A percentile compares a stretch with the other conserved stretches of the same genome.
Evolutionary conservation across 139 green algal species (phyloP).

Genomic region (Tetradesmus lagerheimii): DNA sequence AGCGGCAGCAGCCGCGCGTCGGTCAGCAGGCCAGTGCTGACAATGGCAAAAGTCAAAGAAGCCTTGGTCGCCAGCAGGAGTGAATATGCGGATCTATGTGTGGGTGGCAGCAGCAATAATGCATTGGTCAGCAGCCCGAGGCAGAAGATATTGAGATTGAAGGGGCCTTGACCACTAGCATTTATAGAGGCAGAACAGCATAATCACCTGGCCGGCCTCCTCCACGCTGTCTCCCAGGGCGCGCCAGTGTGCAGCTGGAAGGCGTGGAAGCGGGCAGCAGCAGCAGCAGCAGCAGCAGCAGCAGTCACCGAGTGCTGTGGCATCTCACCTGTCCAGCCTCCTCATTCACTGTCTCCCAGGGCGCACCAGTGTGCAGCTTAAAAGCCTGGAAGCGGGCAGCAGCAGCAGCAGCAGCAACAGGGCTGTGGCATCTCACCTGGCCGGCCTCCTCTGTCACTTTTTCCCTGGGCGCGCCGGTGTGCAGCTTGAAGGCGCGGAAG

Average conservation of each 20-base stretch:
- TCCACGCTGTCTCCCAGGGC: constrained; percentile 49
- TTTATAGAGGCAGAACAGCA: too few species aligned
- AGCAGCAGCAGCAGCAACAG: too few species aligned
- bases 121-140: constrained; percentile 58
- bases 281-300: too few species aligned
- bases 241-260: constrained; percentile 58
- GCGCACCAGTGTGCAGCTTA: constrained; percentile 54
- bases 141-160: constrained; percentile 55
- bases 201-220: constrained; percentile 44
- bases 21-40: constrained; percentile 58
- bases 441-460: constrained; percentile 42
- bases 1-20: constrained; percentile 17
- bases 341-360: constrained; percentile 50
- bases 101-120: neutral
- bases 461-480: constrained; percentile 56
- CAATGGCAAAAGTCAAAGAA: constrained; percentile 60
- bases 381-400: constrained; percentile 39
- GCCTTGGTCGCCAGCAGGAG: constrained; percentile 40
- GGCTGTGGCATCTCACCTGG: too few species aligned
- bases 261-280: neutral
- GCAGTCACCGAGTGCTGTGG: constrained; percentile 3
- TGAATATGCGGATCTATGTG: constrained; percentile 52
- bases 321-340: constrained; percentile 42
- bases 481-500: constrained; percentile 55
- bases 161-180: constrained; percentile 46